Evolutionary conservation across 495 filamentous ascomycete genomes (phyloP), one percentile per base, ranked within the genome.

Genomic region (Penicillium maclennaniae): DNA sequence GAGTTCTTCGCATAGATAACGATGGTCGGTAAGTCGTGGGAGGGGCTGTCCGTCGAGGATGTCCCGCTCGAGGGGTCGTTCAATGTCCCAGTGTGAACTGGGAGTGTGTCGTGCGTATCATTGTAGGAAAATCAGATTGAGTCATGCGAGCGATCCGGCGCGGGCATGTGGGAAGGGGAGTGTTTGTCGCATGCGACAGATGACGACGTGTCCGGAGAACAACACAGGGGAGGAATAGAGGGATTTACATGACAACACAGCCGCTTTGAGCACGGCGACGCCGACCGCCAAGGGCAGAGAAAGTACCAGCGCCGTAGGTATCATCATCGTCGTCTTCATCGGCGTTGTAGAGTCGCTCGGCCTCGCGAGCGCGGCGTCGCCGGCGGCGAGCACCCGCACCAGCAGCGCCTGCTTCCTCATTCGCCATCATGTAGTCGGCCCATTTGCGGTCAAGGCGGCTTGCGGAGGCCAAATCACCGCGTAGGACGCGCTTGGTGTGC

Each of bases 341-440:
- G 38, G 80, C 85, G 43, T 78, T 72, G 65, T 89, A 87, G 37
- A 87, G 71, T 63, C 83, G 73, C 63, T 84, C 80, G 9, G 91
- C 90, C 65, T 93, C 89, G 26, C 89, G 78, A 6, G 87, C 86
- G 47, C 90, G 79, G 25, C 91, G 74, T 54, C 91, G 75, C 43
- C 92, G 71, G 49, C 92, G 72, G 36, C 91, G 75, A 0, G 75
- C 69, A 1, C 83, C 82, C 0, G 80, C 81, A 3, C 88, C 89
- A 5, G 79, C 81, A 1, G 79, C 80, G 0, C 87, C 89, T 0
- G 87, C 89, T 62, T 97, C 95, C 60, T 96, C 88, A 20, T 80
- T 87, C 6, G 87, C 84, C 70, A 92, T 86, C 93, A 97, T 97
- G 57, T 91, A 92, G 28, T 95, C 87, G 0, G 85, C 89, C 93